Evolutionary conservation across 306 rosid species (phyloP), one percentile per base, ranked within the genome.

Genomic region (Vigna radiata): DNA sequence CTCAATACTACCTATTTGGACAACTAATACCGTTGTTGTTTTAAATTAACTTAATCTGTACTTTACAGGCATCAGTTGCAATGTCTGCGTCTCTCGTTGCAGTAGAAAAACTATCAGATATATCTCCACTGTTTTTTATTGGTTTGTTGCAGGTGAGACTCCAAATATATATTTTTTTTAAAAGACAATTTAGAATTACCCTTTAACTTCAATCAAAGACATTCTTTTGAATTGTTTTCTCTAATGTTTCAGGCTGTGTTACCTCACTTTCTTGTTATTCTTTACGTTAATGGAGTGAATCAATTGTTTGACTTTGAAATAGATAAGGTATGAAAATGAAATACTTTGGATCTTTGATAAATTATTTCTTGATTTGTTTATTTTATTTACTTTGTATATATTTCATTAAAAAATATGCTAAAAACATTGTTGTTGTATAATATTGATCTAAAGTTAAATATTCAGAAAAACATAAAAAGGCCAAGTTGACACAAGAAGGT

Each of bases 261-360:
- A 70, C 88, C 96, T 64, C 89, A 90, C 72, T 31, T 16, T 4
- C 14, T 59, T 27, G 27, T 29, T 41, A 18, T 14, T 59, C 3
- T 59, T 84, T 90, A 73, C 17, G 89, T 88, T 14, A 17, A 4
- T 27, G 96, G 96, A 74, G 82, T 92, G 76, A 90, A 92, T 85
- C 93, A 90, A 66, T 64, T 59, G 18, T 25, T 25, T 59, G 65
- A 59, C 65, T 1, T 27, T 59, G 65, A 59, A 59, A 59, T 59
- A 27, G 65, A 59, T 17, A 59, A 59, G 65, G 65, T 59, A 25
- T 59, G 5, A 12, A 6, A 27, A 4, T 27, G 25, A 11, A 23
- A 23, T 8, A 29, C 31, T 3, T 9, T 23, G 16, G 16, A 11
- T 56, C 1, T 21, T 21, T 5, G n/a, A 25, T 25, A 11, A 60